Base-by-base conservation (phyloP, 352 stramenopile species). In the Phytophthora citricola region DNA sequence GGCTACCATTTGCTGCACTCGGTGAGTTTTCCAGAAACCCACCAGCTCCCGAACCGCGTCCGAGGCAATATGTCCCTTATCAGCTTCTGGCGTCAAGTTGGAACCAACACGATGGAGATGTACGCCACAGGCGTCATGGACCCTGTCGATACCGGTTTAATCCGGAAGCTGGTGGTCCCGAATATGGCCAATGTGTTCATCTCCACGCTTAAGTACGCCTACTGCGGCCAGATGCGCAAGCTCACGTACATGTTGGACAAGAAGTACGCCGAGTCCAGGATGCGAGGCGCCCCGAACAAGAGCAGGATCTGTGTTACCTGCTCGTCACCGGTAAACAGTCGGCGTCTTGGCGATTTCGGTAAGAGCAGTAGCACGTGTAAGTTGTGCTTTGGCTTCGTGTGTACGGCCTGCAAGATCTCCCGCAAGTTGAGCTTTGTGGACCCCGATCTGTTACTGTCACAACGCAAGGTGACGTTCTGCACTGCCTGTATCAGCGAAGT, bases 1-100 rank as follows among this genome's bases (percentile, higher is more conserved):
- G 82, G 79, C 9, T 91, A 76, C 62, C 76, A 91, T n/a, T 32
- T 87, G 1, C 50, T 89, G 47, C 79, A 90, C 73, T 85, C 75
- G 38, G 67, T 85, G 32, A 58, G 63, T 36, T 79, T 79, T 47
- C 40, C 68, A 5, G 53, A 75, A 40, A 79, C 72, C 2, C 67
- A 66, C 4, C 41, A 66, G 15, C 51, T 73, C 1, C 62, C 67
- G 0, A 63, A 63, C 32, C 66, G 69, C 22, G 51, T 78, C 11
- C 76, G 79, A 11, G 79, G 71, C 7, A 78, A 78, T 57, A 49
- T 88, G 17, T 85, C 79, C 3, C 53, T 78, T 29, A 76, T 73
- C 47, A 59, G 48, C 1, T 58, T 83, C 17, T 87, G 67, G 62
- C 70, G 68, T 12, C 64, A 78, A 45, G 27, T 50, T 41, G 58